Evolutionary conservation across 78 protist species (phyloP).

Genomic region (Emiliania huxleyi): DNA sequence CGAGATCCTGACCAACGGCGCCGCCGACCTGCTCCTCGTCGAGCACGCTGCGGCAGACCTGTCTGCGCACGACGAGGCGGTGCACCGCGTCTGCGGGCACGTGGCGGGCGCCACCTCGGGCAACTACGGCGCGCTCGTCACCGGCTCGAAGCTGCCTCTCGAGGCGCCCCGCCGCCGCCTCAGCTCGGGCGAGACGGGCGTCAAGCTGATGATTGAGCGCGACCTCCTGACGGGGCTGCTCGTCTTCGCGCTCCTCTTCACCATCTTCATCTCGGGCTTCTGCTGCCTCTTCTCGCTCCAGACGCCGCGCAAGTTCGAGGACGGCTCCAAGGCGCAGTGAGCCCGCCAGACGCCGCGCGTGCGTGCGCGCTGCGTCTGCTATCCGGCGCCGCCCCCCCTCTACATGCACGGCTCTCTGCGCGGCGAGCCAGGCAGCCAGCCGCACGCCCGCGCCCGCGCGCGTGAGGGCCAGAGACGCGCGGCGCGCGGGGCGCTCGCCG

Average conservation of each 20-base stretch:
- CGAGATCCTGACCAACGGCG: background rate
- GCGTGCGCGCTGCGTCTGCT: too few relatives aligned
- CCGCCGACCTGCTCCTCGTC: background rate
- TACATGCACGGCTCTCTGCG: too few relatives aligned
- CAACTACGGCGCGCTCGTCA: background rate
- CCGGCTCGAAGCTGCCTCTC: background rate
- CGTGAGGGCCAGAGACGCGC: too few relatives aligned
- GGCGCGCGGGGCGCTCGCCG: too few relatives aligned
- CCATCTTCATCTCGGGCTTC: background rate
- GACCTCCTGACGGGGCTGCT: background rate
- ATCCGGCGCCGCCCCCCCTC: too few relatives aligned
- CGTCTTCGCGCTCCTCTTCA: background rate
- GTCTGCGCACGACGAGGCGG: background rate
- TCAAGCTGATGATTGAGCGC: background rate
- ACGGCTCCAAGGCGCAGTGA: background rate
- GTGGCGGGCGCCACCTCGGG: background rate
- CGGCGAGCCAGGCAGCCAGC: too few relatives aligned
- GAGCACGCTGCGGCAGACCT: background rate
- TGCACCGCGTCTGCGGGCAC: background rate
- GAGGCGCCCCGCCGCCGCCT: background rate
- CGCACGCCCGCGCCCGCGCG: too few relatives aligned
- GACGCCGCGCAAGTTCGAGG: background rate
- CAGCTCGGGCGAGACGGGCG: background rate
- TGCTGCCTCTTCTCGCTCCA: slow-evolving; percentile 5
- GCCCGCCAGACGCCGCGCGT: too few relatives aligned